These are phyloP conservation scores for Nakaseomyces bracarensis DNA, from an alignment of 1,139 yeast genomes.

Conservation along the genomic window DNA sequence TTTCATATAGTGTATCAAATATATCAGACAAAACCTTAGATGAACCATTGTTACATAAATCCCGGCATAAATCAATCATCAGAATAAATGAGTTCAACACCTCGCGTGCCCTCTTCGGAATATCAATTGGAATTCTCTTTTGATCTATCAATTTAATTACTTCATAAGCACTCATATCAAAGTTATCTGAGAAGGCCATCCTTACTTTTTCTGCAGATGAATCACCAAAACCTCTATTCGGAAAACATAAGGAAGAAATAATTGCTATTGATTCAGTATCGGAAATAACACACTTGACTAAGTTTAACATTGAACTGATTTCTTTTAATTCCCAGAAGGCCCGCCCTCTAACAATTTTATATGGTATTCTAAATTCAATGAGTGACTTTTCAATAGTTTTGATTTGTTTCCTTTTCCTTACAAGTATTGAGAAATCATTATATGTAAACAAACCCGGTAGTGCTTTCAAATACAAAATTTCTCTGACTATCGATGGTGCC, in stretches of 20 bases:
- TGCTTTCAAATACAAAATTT: constrained; percentile 41
- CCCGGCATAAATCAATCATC: constrained; percentile 22
- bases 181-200: constrained; percentile 14
- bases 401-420: constrained; percentile 54
- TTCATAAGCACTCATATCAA: constrained; percentile 17
- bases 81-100: constrained; percentile 20
- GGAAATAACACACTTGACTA: constrained; percentile 52
- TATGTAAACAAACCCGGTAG: constrained; percentile 38
- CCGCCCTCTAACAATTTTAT: constrained; percentile 57
- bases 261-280: constrained; percentile 53
- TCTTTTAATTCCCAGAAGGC: constrained; percentile 78
- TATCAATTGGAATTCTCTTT: constrained; percentile 14
- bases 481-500: constrained; percentile 50
- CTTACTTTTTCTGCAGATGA: constrained; percentile 41
- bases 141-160: constrained; percentile 18
- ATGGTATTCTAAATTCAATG: constrained; percentile 49
- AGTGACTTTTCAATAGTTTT: constrained; percentile 56
- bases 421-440: constrained; percentile 62
- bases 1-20: constrained; percentile 27
- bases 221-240: constrained; percentile 66
- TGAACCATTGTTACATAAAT: constrained; percentile 13
- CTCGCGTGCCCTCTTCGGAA: constrained; percentile 19
- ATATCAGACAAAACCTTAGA: constrained; percentile 20
- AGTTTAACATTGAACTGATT: constrained; percentile 53
- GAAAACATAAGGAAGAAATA: constrained; percentile 48